Percentiles rank a stretch among this genome's conserved stretches.
phyloP scores from a whole-genome alignment of 2,329 filamentous ascomycete species.

The Fusarium paranaense region DNA sequence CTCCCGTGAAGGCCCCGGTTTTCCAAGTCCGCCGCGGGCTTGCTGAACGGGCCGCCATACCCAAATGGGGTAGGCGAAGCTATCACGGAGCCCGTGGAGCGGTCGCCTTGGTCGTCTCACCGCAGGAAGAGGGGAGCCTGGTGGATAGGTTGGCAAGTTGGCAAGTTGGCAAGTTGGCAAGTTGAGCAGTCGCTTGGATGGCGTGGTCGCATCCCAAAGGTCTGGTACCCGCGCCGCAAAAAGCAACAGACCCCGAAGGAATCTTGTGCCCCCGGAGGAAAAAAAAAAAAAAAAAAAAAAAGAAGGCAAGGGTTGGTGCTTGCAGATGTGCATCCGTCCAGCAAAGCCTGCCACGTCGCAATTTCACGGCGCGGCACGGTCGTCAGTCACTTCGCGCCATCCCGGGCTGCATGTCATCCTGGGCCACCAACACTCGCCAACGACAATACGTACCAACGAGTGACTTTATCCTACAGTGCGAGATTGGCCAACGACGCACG shows the following conservation, averaged over 20 bases:
- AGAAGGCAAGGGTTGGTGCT: slow-evolving; percentile 22
- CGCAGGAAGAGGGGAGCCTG: slow-evolving; percentile 5
- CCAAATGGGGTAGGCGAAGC: slow-evolving; percentile 35
- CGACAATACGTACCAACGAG: slow-evolving; percentile 13
- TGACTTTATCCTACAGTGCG: slow-evolving; percentile 40
- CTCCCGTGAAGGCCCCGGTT: slow-evolving; percentile 47
- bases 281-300: slow-evolving; percentile 11
- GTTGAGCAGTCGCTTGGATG: slow-evolving; percentile 6
- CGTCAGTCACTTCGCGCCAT: slow-evolving; percentile 44
- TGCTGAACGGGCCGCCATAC: slow-evolving; percentile 37
- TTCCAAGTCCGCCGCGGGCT: slow-evolving; percentile 40
- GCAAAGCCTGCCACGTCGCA: slow-evolving; percentile 45
- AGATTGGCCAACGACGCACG: neutral
- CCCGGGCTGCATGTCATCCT: slow-evolving; percentile 47
- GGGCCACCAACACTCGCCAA: slow-evolving; percentile 25
- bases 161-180: neutral
- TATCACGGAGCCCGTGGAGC: slow-evolving; percentile 30
- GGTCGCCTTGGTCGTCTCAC: slow-evolving; percentile 8
- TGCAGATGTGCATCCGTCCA: slow-evolving; percentile 31
- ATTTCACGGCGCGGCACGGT: slow-evolving; percentile 46
- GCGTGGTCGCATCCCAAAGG: slow-evolving; percentile 12
- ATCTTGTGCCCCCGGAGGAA: neutral
- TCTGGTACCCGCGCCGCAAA: slow-evolving; percentile 11
- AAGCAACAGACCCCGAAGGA: slow-evolving; percentile 7
- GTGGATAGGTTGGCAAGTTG: neutral